Evolutionary conservation across 176 grass and related monocot genomes (phyloP).

Genomic region (Canna indica): DNA sequence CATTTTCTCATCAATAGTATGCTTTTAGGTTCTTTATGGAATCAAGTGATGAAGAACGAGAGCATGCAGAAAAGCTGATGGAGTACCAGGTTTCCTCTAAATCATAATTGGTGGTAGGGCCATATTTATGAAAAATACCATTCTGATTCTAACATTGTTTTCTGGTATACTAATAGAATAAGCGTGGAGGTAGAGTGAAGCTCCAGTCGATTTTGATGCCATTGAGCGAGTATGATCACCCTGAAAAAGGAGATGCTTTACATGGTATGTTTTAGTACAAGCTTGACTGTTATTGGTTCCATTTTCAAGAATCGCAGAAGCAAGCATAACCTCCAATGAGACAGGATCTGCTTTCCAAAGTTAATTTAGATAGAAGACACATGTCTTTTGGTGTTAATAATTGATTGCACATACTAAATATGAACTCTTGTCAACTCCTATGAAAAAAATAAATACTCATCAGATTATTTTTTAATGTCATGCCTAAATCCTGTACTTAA

Average conservation of each 20-base stretch:
- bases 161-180: background rate
- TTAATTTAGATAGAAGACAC: background rate
- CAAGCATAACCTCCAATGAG: background rate
- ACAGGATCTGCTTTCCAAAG: background rate
- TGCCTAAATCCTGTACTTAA: no score
- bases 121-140: background rate
- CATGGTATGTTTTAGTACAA: slow-evolving; percentile 1
- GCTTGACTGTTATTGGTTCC: background rate
- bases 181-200: slow-evolving; percentile 23
- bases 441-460: no score
- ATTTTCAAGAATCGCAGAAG: background rate
- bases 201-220: slow-evolving; percentile 11
- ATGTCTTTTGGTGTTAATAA: background rate
- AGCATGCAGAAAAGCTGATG: slow-evolving; percentile 9
- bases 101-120: background rate
- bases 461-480: no score
- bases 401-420: no score
- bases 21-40: slow-evolving; percentile 15
- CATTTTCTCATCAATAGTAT: background rate
- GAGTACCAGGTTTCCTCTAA: slow-evolving; percentile 2
- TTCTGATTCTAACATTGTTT: slow-evolving; percentile 1
- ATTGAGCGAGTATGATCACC: slow-evolving; percentile 23
- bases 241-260: slow-evolving; percentile 21
- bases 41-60: slow-evolving; percentile 17
- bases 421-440: no score